Base-by-base conservation (phyloP, 495 filamentous ascomycete species). In the Penicillium cataractarum region DNA sequence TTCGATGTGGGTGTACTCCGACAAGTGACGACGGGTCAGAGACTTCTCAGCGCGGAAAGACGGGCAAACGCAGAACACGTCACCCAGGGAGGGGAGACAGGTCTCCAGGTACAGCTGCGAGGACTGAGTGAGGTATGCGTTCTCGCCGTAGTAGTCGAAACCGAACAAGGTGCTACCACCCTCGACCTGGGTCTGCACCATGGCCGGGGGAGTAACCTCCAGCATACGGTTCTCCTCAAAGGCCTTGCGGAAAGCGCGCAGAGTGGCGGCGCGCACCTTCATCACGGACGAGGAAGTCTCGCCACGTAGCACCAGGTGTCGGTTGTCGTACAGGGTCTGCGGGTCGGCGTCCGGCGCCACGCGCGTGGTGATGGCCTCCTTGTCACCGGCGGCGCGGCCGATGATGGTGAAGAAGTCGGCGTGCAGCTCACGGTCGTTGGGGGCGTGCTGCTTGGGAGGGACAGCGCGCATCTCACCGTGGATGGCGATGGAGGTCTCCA, bases 181-280 rank as follows among this genome's bases (percentile, higher is more conserved):
- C 80, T 99, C 95, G 60, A 97, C 95, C 77, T 97, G 93, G 7
- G 95, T 98, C 77, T 99, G 95, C n/a, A 98, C 96, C 79, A 99
- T 91, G 46, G 92, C 93, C 9, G 95, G 95, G 3, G 95, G 95
- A 44, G 89, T 90, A 50, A 99, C 93, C 77, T 98, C 94, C 49
- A 83, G 71, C 72, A 96, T 84, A 53, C 87, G 84, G 68, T 89
- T 83, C 68, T 93, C 89, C 66, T 89, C 87, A 75, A 94, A 98
- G 51, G 87, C 84, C 71, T 87, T 84, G 66, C 88, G 82, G 80
- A 98, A 98, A 2, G 93, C 93, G 58, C 87, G 83, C 64, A 97
- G 86, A 21, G 94, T 86, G 3, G 89, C 89, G 37, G 92, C 88
- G 32, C 94, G 90, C 22, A 99, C 91, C 79, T 96, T 94, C 85